Evolutionary conservation across 164 flowering plant species (phyloP).

Genomic region (Magnolia sinica): DNA sequence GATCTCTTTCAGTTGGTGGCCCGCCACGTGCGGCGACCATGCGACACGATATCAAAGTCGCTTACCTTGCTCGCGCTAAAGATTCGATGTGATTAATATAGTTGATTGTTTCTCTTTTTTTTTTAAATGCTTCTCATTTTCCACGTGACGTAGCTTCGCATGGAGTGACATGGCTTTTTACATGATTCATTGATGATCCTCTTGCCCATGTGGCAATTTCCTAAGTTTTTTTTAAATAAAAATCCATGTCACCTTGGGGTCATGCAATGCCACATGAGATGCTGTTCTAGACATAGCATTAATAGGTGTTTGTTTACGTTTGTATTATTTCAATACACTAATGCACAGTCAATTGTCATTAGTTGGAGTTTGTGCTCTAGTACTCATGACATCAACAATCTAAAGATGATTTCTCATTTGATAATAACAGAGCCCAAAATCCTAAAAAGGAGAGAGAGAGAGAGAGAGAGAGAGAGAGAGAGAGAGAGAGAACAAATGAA

Average conservation of each 20-base stretch:
- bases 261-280: slow-evolving; percentile 3
- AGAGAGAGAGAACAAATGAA: background rate
- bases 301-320: slow-evolving; percentile 2
- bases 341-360: slow-evolving; percentile 9
- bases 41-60: background rate
- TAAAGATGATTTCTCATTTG: slow-evolving; percentile 11
- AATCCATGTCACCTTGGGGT: slow-evolving; percentile 8
- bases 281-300: background rate
- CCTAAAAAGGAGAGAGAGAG: slow-evolving; percentile 5
- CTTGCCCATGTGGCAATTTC: slow-evolving; percentile 2
- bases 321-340: slow-evolving; percentile 20
- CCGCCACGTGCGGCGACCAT: background rate
- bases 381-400: slow-evolving; percentile 39
- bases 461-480: background rate
- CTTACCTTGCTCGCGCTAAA: background rate
- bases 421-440: slow-evolving; percentile 15
- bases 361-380: slow-evolving; percentile 31
- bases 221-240: background rate
- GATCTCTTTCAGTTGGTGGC: background rate
- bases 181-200: background rate
- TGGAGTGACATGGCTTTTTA: slow-evolving; percentile 3
- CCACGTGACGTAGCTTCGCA: slow-evolving; percentile 5
- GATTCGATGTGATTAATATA: background rate
- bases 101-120: background rate
- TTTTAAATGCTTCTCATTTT: background rate